Base-by-base conservation (phyloP, 2,329 filamentous ascomycete species). In the Diplodia scrobiculata region DNA sequence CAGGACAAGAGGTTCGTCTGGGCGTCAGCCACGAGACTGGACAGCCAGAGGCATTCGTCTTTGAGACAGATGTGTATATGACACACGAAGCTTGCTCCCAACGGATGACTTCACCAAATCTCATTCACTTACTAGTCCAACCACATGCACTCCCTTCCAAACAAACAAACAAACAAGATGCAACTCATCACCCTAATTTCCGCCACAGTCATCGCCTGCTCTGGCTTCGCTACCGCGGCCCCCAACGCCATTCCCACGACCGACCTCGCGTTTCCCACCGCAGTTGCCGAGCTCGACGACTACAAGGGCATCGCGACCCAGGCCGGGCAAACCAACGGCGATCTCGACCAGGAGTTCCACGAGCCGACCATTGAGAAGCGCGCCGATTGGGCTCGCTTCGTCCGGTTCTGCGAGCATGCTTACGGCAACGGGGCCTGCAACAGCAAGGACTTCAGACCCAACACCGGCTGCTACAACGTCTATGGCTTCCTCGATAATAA, bases 131-230 rank as follows among this genome's bases (percentile, higher is more conserved):
- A 41, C 17, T 36, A 19, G n/a, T 11, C 58, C 48, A 29, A 62
- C 41, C 41, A 62, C 58, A 36, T 50, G 36, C 58, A 62, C 2
- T 62, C 58, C 7, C 47, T 51, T 6, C 17, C 13, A 25, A 25
- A 25, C 25, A 25, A 25, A 25, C 25, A 25, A 53, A 17, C 38
- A 47, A n/a, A 17, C 10, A 48, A 27, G 25, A 62, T 62, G 58
- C 41, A 62, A 25, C 29, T 62, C 45, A 62, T 25, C 41, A 62
- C 58, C 25, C n/a, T 62, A 29, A 51, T 62, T 62, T 36, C 58
- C 10, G 45, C 58, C 27, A 50, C 58, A 2, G 27, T 62, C 5
- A 19, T 62, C 58, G 19, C 58, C 27, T 62, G 41, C 45, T 10
- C 27, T 13, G 58, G 45, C 58, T 25, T 62, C 41, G 41, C 58